These are phyloP conservation scores for Tolypocladium endophyticum DNA, from an alignment of 2,329 filamentous ascomycete species.

Conservation along the genomic window DNA sequence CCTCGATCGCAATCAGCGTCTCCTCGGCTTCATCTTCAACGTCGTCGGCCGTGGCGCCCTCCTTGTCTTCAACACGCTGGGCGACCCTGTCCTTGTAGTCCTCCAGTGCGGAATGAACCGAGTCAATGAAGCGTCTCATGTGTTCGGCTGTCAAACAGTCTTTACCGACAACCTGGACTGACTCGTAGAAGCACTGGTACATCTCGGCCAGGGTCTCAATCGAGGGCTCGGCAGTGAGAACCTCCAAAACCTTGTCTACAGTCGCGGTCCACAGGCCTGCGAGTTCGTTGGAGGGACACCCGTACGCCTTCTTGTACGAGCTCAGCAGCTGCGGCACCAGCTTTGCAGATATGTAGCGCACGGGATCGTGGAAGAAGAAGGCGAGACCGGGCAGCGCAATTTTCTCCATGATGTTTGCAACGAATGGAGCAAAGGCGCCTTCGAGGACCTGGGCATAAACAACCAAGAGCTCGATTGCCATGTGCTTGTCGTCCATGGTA, in stretches of 20 bases:
- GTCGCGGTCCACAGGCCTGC: conserved; percentile 75
- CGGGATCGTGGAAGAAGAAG: conserved; percentile 99
- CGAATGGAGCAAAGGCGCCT: conserved; percentile 82
- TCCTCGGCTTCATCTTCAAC: conserved; percentile 87
- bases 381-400: conserved; percentile 87
- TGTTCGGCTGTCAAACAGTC: conserved; percentile 67
- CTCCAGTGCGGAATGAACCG: conserved; percentile 73
- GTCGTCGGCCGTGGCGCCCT: conserved; percentile 64
- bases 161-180: conserved; percentile 84
- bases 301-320: conserved; percentile 88
- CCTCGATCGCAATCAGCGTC: conserved; percentile 81
- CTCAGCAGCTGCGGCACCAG: conserved; percentile 87
- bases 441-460: conserved; percentile 97
- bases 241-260: conserved; percentile 84
- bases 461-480: conserved; percentile 96
- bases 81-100: conserved; percentile 87
- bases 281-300: conserved; percentile 68
- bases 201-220: conserved; percentile 96
- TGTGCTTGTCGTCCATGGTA: conserved; percentile 95
- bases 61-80: conserved; percentile 73
- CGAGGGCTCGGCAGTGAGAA: conserved; percentile 84
- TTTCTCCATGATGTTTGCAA: conserved; percentile 88
- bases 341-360: conserved; percentile 89
- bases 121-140: conserved; percentile 80
- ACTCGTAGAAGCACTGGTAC: conserved; percentile 99